Evolutionary conservation across 345 rosid species (phyloP).

Genomic region (Salix exigua): DNA sequence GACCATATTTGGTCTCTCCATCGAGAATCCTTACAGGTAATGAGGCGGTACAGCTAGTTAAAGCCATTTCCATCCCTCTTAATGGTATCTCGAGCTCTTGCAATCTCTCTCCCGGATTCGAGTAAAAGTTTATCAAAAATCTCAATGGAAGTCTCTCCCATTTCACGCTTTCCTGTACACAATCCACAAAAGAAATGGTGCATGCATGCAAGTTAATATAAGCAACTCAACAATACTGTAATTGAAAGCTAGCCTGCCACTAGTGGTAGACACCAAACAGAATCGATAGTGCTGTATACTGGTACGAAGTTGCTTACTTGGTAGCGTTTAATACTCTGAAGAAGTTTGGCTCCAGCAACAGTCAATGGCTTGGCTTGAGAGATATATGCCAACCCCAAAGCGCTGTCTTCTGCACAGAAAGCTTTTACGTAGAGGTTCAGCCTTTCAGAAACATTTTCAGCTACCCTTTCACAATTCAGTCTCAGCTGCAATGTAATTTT

Average conservation of each 20-base stretch:
- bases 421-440: conserved; percentile 65
- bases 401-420: conserved; percentile 43
- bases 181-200: neutral
- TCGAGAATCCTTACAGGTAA: conserved; percentile 33
- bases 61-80: conserved; percentile 79
- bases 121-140: conserved; percentile 35
- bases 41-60: conserved; percentile 33
- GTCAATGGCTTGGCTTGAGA: conserved; percentile 56
- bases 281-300: neutral
- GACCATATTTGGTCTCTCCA: conserved; percentile 38
- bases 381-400: conserved; percentile 43
- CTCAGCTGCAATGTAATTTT: conserved; percentile 45
- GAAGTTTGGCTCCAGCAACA: conserved; percentile 40
- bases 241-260: neutral
- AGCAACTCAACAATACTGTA: neutral
- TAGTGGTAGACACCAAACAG: neutral
- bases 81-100: conserved; percentile 53
- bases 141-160: conserved; percentile 76
- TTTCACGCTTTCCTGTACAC: conserved; percentile 59
- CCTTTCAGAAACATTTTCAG: conserved; percentile 56
- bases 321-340: conserved; percentile 46
- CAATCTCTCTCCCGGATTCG: conserved; percentile 43
- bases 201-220: neutral
- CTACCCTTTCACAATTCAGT: conserved; percentile 42
- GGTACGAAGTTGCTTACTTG: conserved; percentile 36